Evolutionary conservation across 1,139 yeast genomes (phyloP).

Genomic region (Candida labiduridarum): DNA sequence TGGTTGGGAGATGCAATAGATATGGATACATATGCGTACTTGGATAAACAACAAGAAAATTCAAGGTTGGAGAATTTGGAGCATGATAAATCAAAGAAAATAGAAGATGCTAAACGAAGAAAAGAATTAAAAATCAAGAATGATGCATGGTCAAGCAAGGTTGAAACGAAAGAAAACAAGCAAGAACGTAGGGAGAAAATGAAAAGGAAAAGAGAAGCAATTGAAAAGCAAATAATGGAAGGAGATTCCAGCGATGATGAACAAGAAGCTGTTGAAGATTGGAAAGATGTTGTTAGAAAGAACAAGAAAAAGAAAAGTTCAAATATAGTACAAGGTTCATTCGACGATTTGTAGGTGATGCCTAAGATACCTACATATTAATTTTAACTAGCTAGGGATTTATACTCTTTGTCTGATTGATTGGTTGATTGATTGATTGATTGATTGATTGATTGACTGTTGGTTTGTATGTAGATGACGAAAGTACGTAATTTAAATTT

Average conservation of each 20-base stretch:
- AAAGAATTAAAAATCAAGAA: slow-evolving; percentile 55
- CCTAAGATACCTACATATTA: neutral
- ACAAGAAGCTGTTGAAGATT: slow-evolving; percentile 66
- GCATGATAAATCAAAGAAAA: slow-evolving; percentile 44
- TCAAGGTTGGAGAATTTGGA: slow-evolving; percentile 61
- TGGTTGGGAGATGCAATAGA: slow-evolving; percentile 67
- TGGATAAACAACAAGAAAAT: slow-evolving; percentile 65
- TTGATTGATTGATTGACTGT: neutral
- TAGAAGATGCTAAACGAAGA: slow-evolving; percentile 50
- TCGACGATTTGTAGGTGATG: slow-evolving; percentile 62
- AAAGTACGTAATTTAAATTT: slow-evolving; percentile 23
- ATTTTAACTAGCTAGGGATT: neutral
- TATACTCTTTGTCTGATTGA: neutral
- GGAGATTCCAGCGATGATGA: slow-evolving; percentile 45
- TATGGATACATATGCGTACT: slow-evolving; percentile 67
- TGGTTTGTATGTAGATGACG: too few relatives aligned
- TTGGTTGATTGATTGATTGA: neutral
- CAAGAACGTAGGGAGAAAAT: slow-evolving; percentile 64
- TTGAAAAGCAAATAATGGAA: slow-evolving; percentile 56
- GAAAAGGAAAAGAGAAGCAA: slow-evolving; percentile 64
- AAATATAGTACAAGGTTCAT: slow-evolving; percentile 53
- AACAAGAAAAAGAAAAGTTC: slow-evolving; percentile 51
- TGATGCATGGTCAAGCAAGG: slow-evolving; percentile 79
- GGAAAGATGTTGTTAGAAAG: slow-evolving; percentile 81
- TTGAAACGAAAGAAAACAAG: slow-evolving; percentile 63